These are phyloP conservation scores for Plasmodium fragile DNA, from an alignment of 169 alveolate species.

Conservation along the genomic window DNA sequence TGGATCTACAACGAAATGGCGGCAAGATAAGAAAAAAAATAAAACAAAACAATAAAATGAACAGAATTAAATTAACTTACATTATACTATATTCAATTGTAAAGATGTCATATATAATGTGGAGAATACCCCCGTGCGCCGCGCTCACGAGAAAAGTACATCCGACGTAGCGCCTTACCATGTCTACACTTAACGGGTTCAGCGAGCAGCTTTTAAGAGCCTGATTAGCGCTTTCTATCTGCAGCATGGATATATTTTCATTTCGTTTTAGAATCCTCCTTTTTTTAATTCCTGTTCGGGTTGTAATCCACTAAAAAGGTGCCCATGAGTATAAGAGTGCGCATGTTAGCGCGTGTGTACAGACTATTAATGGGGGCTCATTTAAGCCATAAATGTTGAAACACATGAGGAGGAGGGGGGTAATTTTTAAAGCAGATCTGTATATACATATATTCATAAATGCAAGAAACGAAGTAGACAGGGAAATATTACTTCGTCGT, in stretches of 20 bases:
- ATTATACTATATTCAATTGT: not conserved
- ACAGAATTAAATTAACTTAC: not conserved
- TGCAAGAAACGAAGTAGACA: not conserved
- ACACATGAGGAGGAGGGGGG: not conserved
- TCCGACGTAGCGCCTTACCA: conserved; percentile 36
- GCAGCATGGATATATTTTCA: conserved; percentile 74
- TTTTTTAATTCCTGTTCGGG: conserved; percentile 80
- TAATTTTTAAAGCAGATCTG: not conserved
- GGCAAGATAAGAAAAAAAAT: not conserved
- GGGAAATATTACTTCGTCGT: conserved; percentile 77
- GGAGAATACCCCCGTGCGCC: not conserved
- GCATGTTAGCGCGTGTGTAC: not conserved
- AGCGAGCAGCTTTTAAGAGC: conserved; percentile 60
- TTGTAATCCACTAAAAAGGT: conserved; percentile 78
- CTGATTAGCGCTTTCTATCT: conserved; percentile 56
- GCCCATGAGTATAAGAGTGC: not conserved
- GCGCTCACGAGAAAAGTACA: not conserved
- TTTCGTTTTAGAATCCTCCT: conserved; percentile 76
- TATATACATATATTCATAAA: not conserved
- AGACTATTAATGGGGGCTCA: not conserved
- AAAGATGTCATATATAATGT: not conserved
- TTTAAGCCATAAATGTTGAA: not conserved
- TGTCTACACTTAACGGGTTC: conserved; percentile 75
- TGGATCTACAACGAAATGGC: not conserved
- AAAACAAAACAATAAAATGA: not conserved